Evolutionary conservation across 345 rosid species (phyloP).

Genomic region (Lepidium sativum): DNA sequence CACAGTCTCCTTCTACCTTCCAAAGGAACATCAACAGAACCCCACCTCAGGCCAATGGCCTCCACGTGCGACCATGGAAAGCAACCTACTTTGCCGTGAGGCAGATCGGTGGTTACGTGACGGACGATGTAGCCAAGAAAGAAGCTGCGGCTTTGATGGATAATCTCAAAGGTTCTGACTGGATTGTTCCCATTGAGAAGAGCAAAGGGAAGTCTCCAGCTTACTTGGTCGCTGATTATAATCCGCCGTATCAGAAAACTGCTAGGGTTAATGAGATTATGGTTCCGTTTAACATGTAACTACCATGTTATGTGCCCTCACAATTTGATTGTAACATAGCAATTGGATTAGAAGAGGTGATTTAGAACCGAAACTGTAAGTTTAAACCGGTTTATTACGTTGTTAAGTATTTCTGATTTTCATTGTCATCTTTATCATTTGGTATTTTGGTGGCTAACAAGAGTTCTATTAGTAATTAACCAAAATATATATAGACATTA

Average conservation of each 20-base stretch:
- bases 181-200: not conserved
- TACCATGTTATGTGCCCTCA: not conserved
- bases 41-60: slow-evolving; percentile 2
- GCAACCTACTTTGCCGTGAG: slow-evolving; percentile 15
- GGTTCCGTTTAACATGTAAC: slow-evolving; percentile 15
- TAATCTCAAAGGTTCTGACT: not conserved
- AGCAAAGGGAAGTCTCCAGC: slow-evolving; percentile 19
- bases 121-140: not conserved
- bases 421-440: too few species aligned
- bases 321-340: not conserved
- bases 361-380: not conserved
- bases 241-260: not conserved
- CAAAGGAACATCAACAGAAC: slow-evolving; percentile 4
- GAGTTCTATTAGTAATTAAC: too few species aligned
- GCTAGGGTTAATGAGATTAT: slow-evolving; percentile 21
- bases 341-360: not conserved
- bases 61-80: slow-evolving; percentile 1
- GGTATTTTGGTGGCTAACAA: too few species aligned
- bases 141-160: slow-evolving; percentile 18
- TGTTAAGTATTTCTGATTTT: too few species aligned
- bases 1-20: slow-evolving; percentile 9
- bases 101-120: slow-evolving; percentile 8
- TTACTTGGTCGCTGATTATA: slow-evolving; percentile 13
- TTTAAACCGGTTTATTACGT: not conserved
- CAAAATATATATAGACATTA: too few species aligned